Evolutionary conservation across 73 alveolate species (phyloP).

Genomic region (Paramecium tetraurelia): DNA sequence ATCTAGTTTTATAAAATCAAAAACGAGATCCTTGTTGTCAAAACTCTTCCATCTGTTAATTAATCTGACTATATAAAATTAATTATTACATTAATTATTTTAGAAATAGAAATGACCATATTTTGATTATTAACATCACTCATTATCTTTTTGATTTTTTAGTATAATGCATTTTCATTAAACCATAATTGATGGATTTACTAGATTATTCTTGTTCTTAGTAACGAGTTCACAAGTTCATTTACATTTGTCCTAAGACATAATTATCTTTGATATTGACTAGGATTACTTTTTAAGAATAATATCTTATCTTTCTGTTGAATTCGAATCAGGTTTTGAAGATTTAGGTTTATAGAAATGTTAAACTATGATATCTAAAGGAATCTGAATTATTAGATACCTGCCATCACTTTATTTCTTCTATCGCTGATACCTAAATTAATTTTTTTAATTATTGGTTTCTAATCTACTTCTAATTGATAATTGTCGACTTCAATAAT

Average conservation of each 20-base stretch:
- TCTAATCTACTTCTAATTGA: background rate
- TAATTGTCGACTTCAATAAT: background rate
- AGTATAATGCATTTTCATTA: background rate
- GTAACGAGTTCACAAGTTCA: too few relatives aligned
- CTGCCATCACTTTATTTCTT: constrained; percentile 7
- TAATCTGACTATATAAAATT: background rate
- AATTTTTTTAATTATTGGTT: background rate
- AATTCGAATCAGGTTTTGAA: background rate
- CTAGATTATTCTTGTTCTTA: too few relatives aligned
- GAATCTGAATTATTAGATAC: background rate
- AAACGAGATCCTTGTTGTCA: background rate
- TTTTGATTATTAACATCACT: background rate
- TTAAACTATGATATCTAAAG: too few relatives aligned
- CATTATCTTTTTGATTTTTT: constrained; percentile 25
- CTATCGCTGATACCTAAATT: constrained; percentile 17
- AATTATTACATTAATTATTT: background rate
- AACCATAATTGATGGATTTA: background rate
- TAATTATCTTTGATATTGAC: too few relatives aligned
- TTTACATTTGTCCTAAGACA: too few relatives aligned
- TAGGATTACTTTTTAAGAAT: too few relatives aligned
- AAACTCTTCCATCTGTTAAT: background rate
- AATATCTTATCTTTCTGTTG: too few relatives aligned
- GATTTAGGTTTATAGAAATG: background rate
- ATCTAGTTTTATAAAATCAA: background rate
- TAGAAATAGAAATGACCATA: background rate